Evolutionary conservation across 768 basidiomycete genomes (phyloP).

Genomic region (Lentinula guzmanii): DNA sequence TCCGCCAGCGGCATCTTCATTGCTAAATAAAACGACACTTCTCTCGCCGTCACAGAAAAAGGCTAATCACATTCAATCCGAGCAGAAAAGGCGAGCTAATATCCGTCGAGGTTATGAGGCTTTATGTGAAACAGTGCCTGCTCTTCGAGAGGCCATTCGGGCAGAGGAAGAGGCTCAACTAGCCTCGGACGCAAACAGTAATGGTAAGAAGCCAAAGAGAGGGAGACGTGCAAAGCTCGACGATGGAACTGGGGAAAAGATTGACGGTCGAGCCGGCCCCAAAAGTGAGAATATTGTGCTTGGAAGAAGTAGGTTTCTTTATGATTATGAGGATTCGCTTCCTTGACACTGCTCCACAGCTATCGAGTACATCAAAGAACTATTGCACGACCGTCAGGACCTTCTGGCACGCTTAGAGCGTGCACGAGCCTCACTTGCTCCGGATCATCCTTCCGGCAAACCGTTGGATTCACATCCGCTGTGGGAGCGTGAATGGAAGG

Average conservation of each 20-base stretch:
- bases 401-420: slow-evolving; percentile 55
- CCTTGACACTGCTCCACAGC: slow-evolving; percentile 37
- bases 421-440: slow-evolving; percentile 52
- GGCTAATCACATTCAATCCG: slow-evolving; percentile 89
- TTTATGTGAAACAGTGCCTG: slow-evolving; percentile 77
- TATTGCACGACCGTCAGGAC: slow-evolving; percentile 53
- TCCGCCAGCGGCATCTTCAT: slow-evolving; percentile 10
- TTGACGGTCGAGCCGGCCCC: slow-evolving; percentile 84
- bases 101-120: slow-evolving; percentile 87
- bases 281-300: slow-evolving; percentile 88
- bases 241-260: slow-evolving; percentile 51
- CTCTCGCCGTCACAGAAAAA: slow-evolving; percentile 85
- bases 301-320: slow-evolving; percentile 64
- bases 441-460: slow-evolving; percentile 51
- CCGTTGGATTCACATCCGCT: slow-evolving; percentile 32
- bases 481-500: slow-evolving; percentile 86
- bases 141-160: slow-evolving; percentile 72
- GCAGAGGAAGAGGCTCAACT: slow-evolving; percentile 58
- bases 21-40: slow-evolving; percentile 37
- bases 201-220: slow-evolving; percentile 43
- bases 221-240: slow-evolving; percentile 26
- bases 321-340: background rate
- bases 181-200: slow-evolving; percentile 25
- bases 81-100: slow-evolving; percentile 90
- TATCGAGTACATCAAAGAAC: slow-evolving; percentile 74